Evolutionary conservation across 805 yeast species (phyloP), one percentile per base, ranked within the genome.

Genomic region (Lipomyces sp.): DNA sequence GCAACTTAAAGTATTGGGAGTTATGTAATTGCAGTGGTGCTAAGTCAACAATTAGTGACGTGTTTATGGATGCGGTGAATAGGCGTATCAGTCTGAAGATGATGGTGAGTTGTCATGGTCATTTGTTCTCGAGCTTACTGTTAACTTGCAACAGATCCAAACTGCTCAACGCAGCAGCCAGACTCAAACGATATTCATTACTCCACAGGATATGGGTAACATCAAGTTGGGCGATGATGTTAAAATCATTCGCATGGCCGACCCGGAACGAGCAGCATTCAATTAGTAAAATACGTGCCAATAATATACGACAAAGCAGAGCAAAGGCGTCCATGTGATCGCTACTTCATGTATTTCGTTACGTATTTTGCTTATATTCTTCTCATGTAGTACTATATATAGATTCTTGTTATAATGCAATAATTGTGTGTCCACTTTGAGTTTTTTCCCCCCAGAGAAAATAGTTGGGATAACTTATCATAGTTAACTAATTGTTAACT

Each of bases 21-120:
- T 7, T 33, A 6, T 5, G 10, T 15, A 24, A 42, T n/a, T 42
- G 15, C 48, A 3, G 48, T 42, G 29, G 2, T 15, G 48, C 48
- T 42, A 15, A 42, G 24, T 42, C n/a, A 42, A 42, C 48, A 11
- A 30, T 10, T 54, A 65, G 68, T 76, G 99, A 95, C 78, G 99
- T 95, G 29, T 95, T 88, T 74, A 95, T 95, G 99, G 99, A 95
- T 77, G 91, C 92, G 59, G 90, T 92, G 18, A 92, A 93, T 75
- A 84, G 99, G 71, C 83, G 88, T 56, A 85, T 90, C 61, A 92
- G 97, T 67, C 86, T 95, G 75, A 82, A 85, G 58, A 78, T 93
- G 69, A 87, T 95, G 75, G 80, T 66, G 33, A 18, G 58, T 11
- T 15, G 34, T 58, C 37, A 4, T 8, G 24, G 24, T 24, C 24